A percentile compares a stretch with the other conserved stretches of the same genome.
phyloP scores from a whole-genome alignment of 805 yeast species.

The Tetrapisispora phaffii region DNA sequence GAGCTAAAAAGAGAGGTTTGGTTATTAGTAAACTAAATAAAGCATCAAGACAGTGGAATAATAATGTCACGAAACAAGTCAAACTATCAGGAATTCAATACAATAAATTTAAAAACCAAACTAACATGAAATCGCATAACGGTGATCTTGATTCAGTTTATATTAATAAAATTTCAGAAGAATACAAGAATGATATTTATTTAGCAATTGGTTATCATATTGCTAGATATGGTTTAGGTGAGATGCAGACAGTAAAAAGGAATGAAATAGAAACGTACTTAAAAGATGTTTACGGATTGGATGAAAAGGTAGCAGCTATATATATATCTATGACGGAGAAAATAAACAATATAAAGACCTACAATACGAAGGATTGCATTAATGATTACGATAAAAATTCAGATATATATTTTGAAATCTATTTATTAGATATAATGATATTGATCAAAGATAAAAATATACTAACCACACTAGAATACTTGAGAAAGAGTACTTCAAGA shows the following conservation, averaged over 20 bases:
- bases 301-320: slow-evolving; percentile 24
- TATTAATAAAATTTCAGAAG: slow-evolving; percentile 24
- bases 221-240: slow-evolving; percentile 30
- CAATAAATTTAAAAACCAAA: slow-evolving; percentile 22
- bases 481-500: slow-evolving; percentile 18
- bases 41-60: slow-evolving; percentile 27
- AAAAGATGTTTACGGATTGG: slow-evolving; percentile 25
- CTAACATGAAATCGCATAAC: slow-evolving; percentile 22
- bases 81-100: slow-evolving; percentile 21
- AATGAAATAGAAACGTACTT: slow-evolving; percentile 23
- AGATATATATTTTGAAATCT: slow-evolving; percentile 19
- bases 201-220: slow-evolving; percentile 39
- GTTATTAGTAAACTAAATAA: slow-evolving; percentile 25
- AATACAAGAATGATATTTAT: slow-evolving; percentile 25
- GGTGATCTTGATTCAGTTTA: slow-evolving; percentile 29
- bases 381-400: slow-evolving; percentile 36
- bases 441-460: slow-evolving; percentile 8
- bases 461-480: slow-evolving; percentile 35
- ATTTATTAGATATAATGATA: slow-evolving; percentile 29
- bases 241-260: slow-evolving; percentile 26
- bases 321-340: slow-evolving; percentile 38
- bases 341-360: slow-evolving; percentile 28
- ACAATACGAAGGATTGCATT: slow-evolving; percentile 38
- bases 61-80: slow-evolving; percentile 18
- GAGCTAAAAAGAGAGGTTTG: slow-evolving; percentile 16